Evolutionary conservation across 2,329 filamentous ascomycete species (phyloP), one percentile per base, ranked within the genome.

Genomic region (Cryphonectria parasitica): DNA sequence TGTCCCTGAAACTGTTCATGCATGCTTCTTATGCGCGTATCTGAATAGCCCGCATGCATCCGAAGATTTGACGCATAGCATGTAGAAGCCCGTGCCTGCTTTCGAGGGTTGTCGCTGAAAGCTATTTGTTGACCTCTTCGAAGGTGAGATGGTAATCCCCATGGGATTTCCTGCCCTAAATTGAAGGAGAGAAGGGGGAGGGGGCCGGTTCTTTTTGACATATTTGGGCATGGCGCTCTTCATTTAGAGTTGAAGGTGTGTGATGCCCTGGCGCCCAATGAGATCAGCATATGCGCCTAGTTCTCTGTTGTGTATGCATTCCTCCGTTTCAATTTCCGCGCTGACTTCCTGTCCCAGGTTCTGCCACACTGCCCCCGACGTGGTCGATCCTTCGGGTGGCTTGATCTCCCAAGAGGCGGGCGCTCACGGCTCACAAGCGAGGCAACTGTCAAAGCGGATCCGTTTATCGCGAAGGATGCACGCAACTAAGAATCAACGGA

Each of bases 321-420:
- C 39, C 25, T 39, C 39, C 22, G 25, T 64, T n/a, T 43, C 61
- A 64, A 64, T 64, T 43, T 64, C 61, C 61, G 36, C 5, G 61
- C 39, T 64, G 61, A 64, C 61, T 19, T 64, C 39, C 61, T 45
- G 39, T 64, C 28, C 39, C 61, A 45, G 36, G 22, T 43, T 28
- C n/a, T 45, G 61, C 36, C 22, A 45, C 11, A 34, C 28, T 28
- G 61, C n/a, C 15, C 17, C 39, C n/a, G 61, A 7, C 39, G 34
- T 8, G 13, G 1, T 19, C 34, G n/a, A 64, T 64, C 39, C 61
- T 64, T 64, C 39, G 19, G 22, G 19, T 39, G 60, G 19, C 15
- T n/a, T 62, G 60, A 36, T 41, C 34, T 39, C 17, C 13, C 15
- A 36, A 41, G 34, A 8, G 25, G 28, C 54, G 25, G 8, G 10